phyloP scores from a whole-genome alignment of 2,329 filamentous ascomycete species.

The Venturia oleaginea region DNA sequence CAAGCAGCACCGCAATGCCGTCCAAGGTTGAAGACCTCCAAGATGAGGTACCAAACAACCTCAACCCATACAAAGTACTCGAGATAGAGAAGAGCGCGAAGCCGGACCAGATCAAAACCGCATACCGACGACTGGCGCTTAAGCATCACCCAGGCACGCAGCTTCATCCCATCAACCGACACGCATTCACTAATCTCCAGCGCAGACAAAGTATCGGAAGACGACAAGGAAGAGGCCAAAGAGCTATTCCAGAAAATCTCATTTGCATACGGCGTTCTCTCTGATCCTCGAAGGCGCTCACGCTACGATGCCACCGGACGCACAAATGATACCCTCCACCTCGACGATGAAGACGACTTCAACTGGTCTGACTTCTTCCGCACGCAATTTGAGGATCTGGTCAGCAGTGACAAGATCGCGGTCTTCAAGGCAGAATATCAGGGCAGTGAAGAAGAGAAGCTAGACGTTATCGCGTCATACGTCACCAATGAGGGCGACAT shows the following conservation, averaged over 20 bases:
- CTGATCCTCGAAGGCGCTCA: slow-evolving; percentile 67
- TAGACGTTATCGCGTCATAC: slow-evolving; percentile 70
- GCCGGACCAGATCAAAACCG: slow-evolving; percentile 71
- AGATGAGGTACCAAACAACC: slow-evolving; percentile 55
- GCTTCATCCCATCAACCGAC: background rate
- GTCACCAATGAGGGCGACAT: slow-evolving; percentile 64
- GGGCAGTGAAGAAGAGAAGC: slow-evolving; percentile 72
- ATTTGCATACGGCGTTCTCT: slow-evolving; percentile 89
- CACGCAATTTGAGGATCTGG: slow-evolving; percentile 67
- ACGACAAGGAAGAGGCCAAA: slow-evolving; percentile 64
- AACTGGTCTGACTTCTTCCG: slow-evolving; percentile 87
- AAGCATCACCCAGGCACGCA: slow-evolving; percentile 61
- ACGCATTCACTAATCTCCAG: background rate
- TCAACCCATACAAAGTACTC: slow-evolving; percentile 73
- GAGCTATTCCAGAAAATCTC: slow-evolving; percentile 81
- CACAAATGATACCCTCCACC: slow-evolving; percentile 67
- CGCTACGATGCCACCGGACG: slow-evolving; percentile 88
- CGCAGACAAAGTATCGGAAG: slow-evolving; percentile 64
- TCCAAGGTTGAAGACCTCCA: slow-evolving; percentile 39
- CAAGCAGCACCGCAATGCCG: slow-evolving; percentile 14
- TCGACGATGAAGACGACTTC: slow-evolving; percentile 65
- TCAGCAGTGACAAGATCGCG: slow-evolving; percentile 66
- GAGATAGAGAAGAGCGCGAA: slow-evolving; percentile 62
- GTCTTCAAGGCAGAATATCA: slow-evolving; percentile 73
- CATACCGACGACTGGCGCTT: slow-evolving; percentile 85